phyloP scores from a whole-genome alignment of 768 basidiomycete genomes.

The Panaeolus papilionaceus region DNA sequence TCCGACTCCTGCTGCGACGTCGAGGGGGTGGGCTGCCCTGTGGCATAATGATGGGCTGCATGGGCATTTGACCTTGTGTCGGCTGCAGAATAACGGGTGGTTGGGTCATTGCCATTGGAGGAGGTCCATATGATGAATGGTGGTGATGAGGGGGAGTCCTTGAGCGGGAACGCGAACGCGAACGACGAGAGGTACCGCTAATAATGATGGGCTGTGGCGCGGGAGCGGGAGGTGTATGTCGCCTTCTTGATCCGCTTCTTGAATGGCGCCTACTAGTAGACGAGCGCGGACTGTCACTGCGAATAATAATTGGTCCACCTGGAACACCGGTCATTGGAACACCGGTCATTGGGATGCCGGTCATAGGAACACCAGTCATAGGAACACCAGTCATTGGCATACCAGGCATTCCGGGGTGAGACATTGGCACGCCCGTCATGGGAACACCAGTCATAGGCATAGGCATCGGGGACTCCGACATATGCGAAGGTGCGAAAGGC shows the following conservation, averaged over 20 bases:
- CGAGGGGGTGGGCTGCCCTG: slow-evolving; percentile 21
- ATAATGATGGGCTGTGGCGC: slow-evolving; percentile 17
- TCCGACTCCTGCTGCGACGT: slow-evolving; percentile 27
- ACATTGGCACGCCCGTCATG: slow-evolving; percentile 17
- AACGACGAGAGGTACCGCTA: slow-evolving; percentile 17
- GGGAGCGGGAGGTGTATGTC: slow-evolving; percentile 25
- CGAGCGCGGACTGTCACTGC: slow-evolving; percentile 28
- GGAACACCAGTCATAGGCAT: slow-evolving; percentile 20
- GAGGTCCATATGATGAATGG: neutral
- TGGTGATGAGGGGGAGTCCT: neutral
- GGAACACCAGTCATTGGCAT: slow-evolving; percentile 21
- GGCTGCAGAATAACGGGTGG: neutral
- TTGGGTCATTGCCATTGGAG: neutral
- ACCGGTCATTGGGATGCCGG: slow-evolving; percentile 18
- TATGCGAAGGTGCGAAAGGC: slow-evolving; percentile 21
- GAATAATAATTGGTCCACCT: slow-evolving; percentile 29
- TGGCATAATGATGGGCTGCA: slow-evolving; percentile 20
- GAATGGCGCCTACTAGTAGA: slow-evolving; percentile 24
- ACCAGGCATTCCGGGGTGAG: slow-evolving; percentile 19
- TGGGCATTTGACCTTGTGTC: neutral
- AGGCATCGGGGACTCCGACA: slow-evolving; percentile 19
- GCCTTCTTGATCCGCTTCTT: slow-evolving; percentile 19
- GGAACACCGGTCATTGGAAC: slow-evolving; percentile 18
- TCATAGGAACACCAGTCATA: slow-evolving; percentile 20
- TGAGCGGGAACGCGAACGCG: slow-evolving; percentile 21